Evolutionary conservation across 257 asterid genomes (phyloP), one percentile per base, ranked within the genome.

Genomic region (Apocynum venetum): DNA sequence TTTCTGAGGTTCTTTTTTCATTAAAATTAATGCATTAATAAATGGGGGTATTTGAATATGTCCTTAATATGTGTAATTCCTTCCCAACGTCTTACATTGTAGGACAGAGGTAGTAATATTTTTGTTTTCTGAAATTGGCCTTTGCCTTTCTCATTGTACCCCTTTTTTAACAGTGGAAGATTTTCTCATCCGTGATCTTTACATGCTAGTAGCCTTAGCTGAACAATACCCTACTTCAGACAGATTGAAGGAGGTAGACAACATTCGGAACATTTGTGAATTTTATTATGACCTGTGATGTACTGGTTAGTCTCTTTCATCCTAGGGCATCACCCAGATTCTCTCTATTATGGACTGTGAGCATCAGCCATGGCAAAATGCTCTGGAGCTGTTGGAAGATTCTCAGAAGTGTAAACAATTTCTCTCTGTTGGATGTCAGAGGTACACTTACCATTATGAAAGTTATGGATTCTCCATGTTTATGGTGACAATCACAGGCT

Each of bases 281-380:
- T 41, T 78, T 20, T 31, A 35, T 11, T 49, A 10, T 46, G 20
- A 15, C 68, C 46, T 64, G 11, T 51, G 43, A 15, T 75, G 61
- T 43, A 66, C 68, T 51, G 0, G 10, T 35, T 19, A 20, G 56
- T 73, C 67, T 61, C 70, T 68, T 65, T 75, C 51, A 68, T 77
- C 63, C 40, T 75, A 92, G 97, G 97, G 94, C 31, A 87, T 94
- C 68, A 77, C 85, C 56, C 93, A 89, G 82, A 83, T 94, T 76
- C 81, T 89, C 14, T 84, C 89, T 41, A 78, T 88, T 79, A 66
- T 94, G 40, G 93, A 88, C 72, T 73, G 74, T 75, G 82, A 52
- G 63, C 91, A 85, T 83, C 87, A 85, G 48, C 90, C 90, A 1
- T 88, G 91, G 94, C 70, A 83, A 71, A 84, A 90, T 88, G 98